Percentiles rank a stretch among this genome's conserved stretches.
Conservation (phyloP, 371 early-diverging fungal species). For the Apophysomyces ossiformis region DNA sequence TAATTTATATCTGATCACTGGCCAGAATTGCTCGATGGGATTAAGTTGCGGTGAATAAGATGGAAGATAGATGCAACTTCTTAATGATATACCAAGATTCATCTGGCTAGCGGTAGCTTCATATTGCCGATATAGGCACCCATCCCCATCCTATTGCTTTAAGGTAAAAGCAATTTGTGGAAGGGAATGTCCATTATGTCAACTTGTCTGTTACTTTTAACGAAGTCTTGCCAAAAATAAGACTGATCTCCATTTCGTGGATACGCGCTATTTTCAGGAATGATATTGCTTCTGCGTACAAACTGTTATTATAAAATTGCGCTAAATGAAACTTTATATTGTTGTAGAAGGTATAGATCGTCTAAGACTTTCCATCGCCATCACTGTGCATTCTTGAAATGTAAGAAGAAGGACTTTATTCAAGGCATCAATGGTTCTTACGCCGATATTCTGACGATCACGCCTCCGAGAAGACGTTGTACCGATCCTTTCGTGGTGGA, state of each 20-base stretch:
- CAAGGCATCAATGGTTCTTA: background rate
- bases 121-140: background rate
- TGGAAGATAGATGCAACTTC: too few relatives aligned
- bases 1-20: too few relatives aligned
- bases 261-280: background rate
- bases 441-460: background rate
- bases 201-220: background rate
- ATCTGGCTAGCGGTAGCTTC: background rate
- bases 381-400: background rate
- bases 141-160: background rate
- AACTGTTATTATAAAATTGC: background rate
- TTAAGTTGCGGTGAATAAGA: too few relatives aligned
- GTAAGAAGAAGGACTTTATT: background rate
- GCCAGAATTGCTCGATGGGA: too few relatives aligned
- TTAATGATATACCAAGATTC: background rate
- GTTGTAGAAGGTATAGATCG: background rate
- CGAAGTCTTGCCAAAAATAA: background rate
- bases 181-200: background rate
- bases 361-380: background rate
- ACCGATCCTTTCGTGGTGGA: background rate
- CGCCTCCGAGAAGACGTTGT: conserved; percentile 1
- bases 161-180: background rate
- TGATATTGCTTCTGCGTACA: background rate
- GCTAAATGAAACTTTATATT: background rate
- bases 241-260: background rate